Evolutionary conservation across 2,329 filamentous ascomycete species (phyloP).

Genomic region (Aspergillus tamarii): DNA sequence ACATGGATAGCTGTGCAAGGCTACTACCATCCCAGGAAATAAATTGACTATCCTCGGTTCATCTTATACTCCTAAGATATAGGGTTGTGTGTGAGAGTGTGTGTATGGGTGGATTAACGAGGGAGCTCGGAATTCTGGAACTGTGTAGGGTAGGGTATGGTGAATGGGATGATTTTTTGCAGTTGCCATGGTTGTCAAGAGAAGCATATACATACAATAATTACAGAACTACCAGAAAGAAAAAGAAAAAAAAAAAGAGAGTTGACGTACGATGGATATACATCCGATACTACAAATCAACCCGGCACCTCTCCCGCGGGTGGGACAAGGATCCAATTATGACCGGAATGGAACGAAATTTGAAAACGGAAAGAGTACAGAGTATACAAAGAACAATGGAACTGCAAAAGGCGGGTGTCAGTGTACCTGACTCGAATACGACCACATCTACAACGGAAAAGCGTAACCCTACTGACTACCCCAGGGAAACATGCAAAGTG

Average conservation of each 20-base stretch:
- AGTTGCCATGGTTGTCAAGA: not conserved
- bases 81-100: not conserved
- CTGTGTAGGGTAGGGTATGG: not conserved
- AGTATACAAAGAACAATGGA: not conserved
- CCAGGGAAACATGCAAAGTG: not conserved
- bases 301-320: not conserved
- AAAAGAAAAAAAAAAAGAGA: too few species aligned
- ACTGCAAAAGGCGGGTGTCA: not conserved
- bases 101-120: not conserved
- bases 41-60: not conserved
- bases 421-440: not conserved
- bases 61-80: not conserved
- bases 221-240: not conserved
- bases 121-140: not conserved
- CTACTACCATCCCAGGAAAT: not conserved
- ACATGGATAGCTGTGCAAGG: not conserved
- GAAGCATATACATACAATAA: not conserved
- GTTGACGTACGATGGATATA: not conserved
- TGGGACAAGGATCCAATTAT: not conserved
- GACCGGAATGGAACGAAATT: not conserved
- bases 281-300: not conserved
- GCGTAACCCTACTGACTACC: not conserved
- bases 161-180: not conserved
- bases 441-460: not conserved
- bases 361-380: not conserved